Evolutionary conservation across 1,139 yeast genomes (phyloP).

Genomic region (Sugiyamaella castrensis): DNA sequence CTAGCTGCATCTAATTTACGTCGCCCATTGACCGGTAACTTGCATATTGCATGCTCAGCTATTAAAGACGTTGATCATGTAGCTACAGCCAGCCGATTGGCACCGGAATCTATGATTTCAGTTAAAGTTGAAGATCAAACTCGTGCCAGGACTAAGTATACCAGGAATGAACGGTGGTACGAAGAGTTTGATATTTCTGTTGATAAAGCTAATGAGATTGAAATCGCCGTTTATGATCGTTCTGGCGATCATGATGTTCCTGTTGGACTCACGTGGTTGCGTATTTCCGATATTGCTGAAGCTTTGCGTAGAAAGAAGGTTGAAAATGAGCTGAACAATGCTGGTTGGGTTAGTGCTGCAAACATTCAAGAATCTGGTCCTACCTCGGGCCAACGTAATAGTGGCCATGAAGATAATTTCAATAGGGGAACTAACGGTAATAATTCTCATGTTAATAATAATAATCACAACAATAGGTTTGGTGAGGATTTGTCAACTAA

Average conservation of each 20-base stretch:
- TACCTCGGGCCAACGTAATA: no score
- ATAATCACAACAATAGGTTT: slow-evolving; percentile 1
- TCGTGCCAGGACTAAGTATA: slow-evolving; percentile 67
- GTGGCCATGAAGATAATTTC: neutral
- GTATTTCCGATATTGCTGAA: slow-evolving; percentile 87
- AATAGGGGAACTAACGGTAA: neutral
- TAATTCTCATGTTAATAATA: neutral
- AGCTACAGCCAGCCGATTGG: slow-evolving; percentile 65
- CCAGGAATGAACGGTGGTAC: slow-evolving; percentile 78
- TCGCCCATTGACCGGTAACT: slow-evolving; percentile 77
- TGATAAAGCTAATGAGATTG: slow-evolving; percentile 89
- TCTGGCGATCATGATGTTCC: slow-evolving; percentile 67
- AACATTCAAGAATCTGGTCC: slow-evolving; percentile 36
- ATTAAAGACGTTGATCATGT: slow-evolving; percentile 91
- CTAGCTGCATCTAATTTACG: slow-evolving; percentile 62
- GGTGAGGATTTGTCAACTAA: slow-evolving; percentile 5
- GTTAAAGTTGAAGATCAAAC: slow-evolving; percentile 86
- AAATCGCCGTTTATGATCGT: slow-evolving; percentile 81
- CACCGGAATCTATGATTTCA: slow-evolving; percentile 76
- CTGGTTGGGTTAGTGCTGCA: slow-evolving; percentile 85
- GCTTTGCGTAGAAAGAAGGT: slow-evolving; percentile 89
- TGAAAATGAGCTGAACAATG: slow-evolving; percentile 64
- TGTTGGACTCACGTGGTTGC: slow-evolving; percentile 91
- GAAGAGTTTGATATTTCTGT: slow-evolving; percentile 79
- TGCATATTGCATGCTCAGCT: slow-evolving; percentile 67